Evolutionary conservation across 305 asterid species (phyloP).

Genomic region (Fraxinus floribunda): DNA sequence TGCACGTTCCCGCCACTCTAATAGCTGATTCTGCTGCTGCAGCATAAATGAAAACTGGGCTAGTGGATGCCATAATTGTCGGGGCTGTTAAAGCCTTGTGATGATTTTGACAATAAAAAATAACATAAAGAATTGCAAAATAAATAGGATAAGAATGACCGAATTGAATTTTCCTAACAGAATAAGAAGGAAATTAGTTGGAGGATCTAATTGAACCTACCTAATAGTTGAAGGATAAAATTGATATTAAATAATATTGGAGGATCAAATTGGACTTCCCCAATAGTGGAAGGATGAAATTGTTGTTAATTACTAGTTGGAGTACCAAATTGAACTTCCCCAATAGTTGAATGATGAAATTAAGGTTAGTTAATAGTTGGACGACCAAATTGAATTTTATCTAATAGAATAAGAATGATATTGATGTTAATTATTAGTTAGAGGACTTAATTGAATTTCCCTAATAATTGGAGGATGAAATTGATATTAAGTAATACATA

Average conservation of each 20-base stretch:
- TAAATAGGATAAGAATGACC: not conserved
- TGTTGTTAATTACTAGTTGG: not conserved
- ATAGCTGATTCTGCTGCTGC: constrained; percentile 97
- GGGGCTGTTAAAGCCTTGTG: constrained; percentile 20
- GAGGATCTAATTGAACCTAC: not conserved
- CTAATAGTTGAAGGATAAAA: not conserved
- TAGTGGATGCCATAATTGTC: constrained; percentile 76
- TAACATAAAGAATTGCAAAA: not conserved
- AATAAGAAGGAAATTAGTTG: not conserved
- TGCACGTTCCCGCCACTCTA: constrained; percentile 85
- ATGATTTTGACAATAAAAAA: not conserved
- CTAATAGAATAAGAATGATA: not conserved
- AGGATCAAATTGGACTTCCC: not conserved
- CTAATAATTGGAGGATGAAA: not conserved
- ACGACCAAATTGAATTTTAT: not conserved
- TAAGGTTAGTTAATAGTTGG: not conserved
- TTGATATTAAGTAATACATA: not conserved
- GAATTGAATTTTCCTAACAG: not conserved
- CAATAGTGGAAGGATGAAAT: not conserved
- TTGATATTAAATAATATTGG: not conserved
- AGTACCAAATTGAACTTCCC: not conserved
- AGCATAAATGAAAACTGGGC: constrained; percentile 75
- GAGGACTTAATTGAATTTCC: not conserved
- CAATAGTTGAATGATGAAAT: not conserved
- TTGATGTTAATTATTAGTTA: not conserved